Base-by-base conservation (phyloP, 2,329 filamentous ascomycete genomes). In the Trichocomaceae sp. region DNA sequence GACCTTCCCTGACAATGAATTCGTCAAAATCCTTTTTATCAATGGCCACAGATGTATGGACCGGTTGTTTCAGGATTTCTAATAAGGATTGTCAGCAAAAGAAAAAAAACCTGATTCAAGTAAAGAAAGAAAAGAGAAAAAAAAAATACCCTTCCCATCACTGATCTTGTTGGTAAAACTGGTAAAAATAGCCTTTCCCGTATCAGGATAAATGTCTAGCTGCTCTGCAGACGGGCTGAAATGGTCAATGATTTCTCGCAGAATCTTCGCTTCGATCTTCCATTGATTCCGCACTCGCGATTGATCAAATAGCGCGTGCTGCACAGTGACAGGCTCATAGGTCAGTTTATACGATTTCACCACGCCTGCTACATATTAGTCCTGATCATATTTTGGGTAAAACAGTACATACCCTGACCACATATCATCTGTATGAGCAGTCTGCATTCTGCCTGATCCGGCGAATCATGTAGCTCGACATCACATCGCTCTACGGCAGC, bases 121-220 rank as follows among this genome's bases (percentile, higher is more conserved):
- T 6, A 61, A 54, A 52, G 26, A 50, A 47, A 19, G 2, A 6
- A 10, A 29, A 29, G 39, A 26, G 50, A 15, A 45, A 19, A 52
- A 12, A 23, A 17, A 23, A 6, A 9, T 45, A 79, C 80, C 79
- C 72, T 81, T 84, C 7, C 81, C 82, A 56, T 82, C 79, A 41
- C 75, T 75, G 20, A 85, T 76, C 63, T 84, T 85, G 55, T 83
- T 82, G 0, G 83, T 85, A 63, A 83, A 86, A 65, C 83, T 86
- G 5, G 82, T 85, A 64, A 85, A 84, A 6, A 81, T 76, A 2
- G 77, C 79, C 57, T 80, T 79, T 9, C 75, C 79, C 13, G 80
- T 77, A 50, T 84, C 77, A 9, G 78, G 77, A 58, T 77, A 82
- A 51, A 85, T 78, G 58, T 85, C 83, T 5, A 86, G 71, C 66